These are phyloP conservation scores for Nicotiana tabacum DNA, from an alignment of 257 asterid genomes.

Conservation along the genomic window DNA sequence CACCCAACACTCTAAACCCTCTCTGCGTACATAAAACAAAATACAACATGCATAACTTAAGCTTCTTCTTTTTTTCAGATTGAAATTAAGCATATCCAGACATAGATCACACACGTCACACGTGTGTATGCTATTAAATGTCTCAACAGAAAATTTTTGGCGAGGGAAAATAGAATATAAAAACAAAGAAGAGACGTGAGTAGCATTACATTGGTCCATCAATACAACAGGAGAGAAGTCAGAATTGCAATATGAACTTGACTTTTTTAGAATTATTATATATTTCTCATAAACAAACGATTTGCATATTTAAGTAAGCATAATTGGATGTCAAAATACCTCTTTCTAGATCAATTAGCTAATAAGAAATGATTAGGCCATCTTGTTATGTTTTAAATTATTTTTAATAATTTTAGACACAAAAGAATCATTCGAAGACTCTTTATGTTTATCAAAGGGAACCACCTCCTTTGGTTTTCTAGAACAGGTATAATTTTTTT, in stretches of 20 bases:
- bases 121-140: not conserved
- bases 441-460: not conserved
- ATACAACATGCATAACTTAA: not conserved
- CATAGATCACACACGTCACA: not conserved
- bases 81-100: not conserved
- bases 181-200: constrained; percentile 1
- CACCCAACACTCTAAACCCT: no score
- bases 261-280: not conserved
- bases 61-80: not conserved
- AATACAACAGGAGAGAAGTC: not conserved
- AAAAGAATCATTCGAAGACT: not conserved
- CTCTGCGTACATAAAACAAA: not conserved
- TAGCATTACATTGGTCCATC: not conserved
- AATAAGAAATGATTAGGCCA: not conserved
- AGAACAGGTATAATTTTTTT: not conserved
- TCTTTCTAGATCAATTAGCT: not conserved
- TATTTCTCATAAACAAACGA: not conserved
- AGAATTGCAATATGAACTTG: not conserved
- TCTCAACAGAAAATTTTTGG: not conserved
- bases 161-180: not conserved
- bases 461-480: not conserved
- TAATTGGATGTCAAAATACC: not conserved
- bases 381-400: not conserved
- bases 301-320: not conserved
- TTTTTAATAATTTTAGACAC: not conserved